Evolutionary conservation across 345 rosid species (phyloP).

Genomic region (Brassica juncea): DNA sequence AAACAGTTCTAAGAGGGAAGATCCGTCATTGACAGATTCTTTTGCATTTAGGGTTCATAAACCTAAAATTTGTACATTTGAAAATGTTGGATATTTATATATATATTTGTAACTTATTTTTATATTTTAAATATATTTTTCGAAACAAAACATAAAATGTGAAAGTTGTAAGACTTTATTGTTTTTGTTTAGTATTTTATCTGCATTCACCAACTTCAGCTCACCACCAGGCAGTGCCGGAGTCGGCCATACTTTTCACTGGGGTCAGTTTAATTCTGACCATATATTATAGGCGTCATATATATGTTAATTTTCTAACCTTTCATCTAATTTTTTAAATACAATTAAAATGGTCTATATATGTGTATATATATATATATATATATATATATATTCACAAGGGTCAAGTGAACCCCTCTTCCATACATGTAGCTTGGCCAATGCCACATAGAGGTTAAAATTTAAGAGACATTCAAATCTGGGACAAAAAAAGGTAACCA

Average conservation of each 20-base stretch:
- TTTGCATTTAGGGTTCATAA: background rate
- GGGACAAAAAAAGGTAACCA: conserved; percentile 19
- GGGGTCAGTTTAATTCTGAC: too few species aligned
- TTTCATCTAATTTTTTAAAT: too few species aligned
- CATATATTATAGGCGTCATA: too few species aligned
- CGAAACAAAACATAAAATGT: background rate
- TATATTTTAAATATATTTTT: background rate
- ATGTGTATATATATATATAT: too few species aligned
- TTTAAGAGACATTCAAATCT: background rate
- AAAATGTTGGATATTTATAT: background rate
- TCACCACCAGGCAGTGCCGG: background rate
- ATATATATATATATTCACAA: too few species aligned
- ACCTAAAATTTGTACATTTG: background rate
- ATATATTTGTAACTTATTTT: background rate
- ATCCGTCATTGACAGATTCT: too few species aligned
- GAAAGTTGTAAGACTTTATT: background rate
- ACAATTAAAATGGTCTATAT: too few species aligned
- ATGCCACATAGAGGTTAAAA: background rate
- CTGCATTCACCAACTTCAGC: background rate
- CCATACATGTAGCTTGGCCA: too few species aligned
- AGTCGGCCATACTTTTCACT: too few species aligned
- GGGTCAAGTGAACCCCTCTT: too few species aligned
- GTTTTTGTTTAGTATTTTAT: background rate
- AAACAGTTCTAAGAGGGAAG: too few species aligned
- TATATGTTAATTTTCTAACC: too few species aligned